Conservation (phyloP, 495 filamentous ascomycete genomes). For the Penicillium simplicissimum region DNA sequence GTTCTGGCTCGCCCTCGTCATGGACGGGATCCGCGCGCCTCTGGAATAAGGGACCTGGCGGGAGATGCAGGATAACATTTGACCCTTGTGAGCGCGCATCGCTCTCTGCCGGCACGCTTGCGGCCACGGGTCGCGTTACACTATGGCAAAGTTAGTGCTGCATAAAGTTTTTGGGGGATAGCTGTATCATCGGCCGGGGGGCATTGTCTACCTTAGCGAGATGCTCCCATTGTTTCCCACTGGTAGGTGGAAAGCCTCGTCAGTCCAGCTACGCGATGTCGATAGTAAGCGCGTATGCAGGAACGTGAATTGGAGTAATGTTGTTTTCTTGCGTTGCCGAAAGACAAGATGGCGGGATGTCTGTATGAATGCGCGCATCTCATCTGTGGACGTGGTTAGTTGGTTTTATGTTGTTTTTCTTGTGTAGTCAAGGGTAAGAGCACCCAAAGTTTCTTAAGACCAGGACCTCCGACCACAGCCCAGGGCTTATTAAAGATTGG, state of each 20-base stretch:
- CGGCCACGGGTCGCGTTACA: slow-evolving; percentile 26
- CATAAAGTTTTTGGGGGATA: too few relatives aligned
- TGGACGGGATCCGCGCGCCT: not conserved
- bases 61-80: slow-evolving; percentile 44
- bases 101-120: slow-evolving; percentile 1
- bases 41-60: slow-evolving; percentile 39
- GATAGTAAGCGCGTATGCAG: slow-evolving; percentile 10
- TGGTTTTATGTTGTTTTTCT: not conserved
- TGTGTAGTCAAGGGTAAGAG: too few relatives aligned
- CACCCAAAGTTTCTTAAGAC: too few relatives aligned
- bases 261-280: slow-evolving; percentile 10
- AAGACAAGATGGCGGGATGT: not conserved
- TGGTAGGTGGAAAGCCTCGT: slow-evolving; percentile 27
- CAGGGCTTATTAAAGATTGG: too few relatives aligned
- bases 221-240: slow-evolving; percentile 40
- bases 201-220: slow-evolving; percentile 27
- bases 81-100: not conserved
- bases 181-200: not conserved
- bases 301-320: not conserved
- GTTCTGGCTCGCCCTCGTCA: not conserved
- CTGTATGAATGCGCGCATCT: slow-evolving; percentile 19
- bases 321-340: not conserved
- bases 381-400: not conserved
- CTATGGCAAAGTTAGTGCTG: too few relatives aligned
- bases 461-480: too few relatives aligned